A percentile compares a stretch with the other conserved stretches of the same genome.
Evolutionary conservation across 2,329 filamentous ascomycete species (phyloP).

Genomic region (Stemphylium lycopersici): DNA sequence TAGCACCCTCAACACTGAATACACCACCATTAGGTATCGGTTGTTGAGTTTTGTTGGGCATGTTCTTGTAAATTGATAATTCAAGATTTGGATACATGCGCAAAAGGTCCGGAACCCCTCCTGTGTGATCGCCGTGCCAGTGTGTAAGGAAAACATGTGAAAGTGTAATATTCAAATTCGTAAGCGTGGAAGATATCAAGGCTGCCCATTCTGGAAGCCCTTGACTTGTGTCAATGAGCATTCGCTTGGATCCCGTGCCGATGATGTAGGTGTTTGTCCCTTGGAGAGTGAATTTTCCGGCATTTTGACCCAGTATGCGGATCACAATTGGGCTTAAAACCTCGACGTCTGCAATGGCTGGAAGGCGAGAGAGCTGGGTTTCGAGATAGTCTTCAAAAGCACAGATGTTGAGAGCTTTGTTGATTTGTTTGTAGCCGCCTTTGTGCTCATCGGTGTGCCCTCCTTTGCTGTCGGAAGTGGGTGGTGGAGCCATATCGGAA

Average conservation of each 20-base stretch:
- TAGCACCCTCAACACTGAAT: constrained; percentile 51
- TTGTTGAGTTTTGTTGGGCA: constrained; percentile 37
- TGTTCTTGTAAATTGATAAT: constrained; percentile 48
- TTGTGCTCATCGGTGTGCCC: constrained; percentile 5
- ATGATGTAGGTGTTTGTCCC: constrained; percentile 7
- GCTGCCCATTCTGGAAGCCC: constrained; percentile 41
- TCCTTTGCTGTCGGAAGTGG: neutral
- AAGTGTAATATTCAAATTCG: constrained; percentile 24
- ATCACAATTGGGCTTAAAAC: constrained; percentile 52
- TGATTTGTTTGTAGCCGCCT: constrained; percentile 55
- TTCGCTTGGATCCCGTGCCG: neutral
- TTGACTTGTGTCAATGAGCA: constrained; percentile 74
- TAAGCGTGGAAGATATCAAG: constrained; percentile 44
- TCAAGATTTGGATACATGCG: constrained; percentile 35
- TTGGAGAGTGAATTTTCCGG: constrained; percentile 47
- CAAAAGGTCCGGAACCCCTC: constrained; percentile 51
- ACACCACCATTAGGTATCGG: constrained; percentile 48
- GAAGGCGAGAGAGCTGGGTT: constrained; percentile 47
- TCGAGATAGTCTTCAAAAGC: constrained; percentile 58
- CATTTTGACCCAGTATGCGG: constrained; percentile 54
- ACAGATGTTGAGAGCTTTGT: constrained; percentile 55
- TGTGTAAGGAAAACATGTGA: constrained; percentile 51
- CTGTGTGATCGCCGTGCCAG: constrained; percentile 55
- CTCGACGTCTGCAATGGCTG: constrained; percentile 50
- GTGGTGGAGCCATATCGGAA: neutral